These are phyloP conservation scores for Podaxis carcinomalis DNA, from an alignment of 768 basidiomycete genomes.

Conservation along the genomic window DNA sequence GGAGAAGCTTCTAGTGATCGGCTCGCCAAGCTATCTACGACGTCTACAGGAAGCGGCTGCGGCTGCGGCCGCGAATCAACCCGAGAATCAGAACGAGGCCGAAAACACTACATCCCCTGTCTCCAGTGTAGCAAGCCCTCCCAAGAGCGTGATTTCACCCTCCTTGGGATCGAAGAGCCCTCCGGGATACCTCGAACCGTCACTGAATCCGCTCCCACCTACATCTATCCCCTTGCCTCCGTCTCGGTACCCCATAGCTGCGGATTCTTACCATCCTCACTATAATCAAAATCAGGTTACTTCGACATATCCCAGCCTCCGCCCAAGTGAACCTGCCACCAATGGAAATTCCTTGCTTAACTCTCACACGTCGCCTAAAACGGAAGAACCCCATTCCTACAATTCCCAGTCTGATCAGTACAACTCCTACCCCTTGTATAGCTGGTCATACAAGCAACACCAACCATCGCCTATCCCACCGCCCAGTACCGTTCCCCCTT, in stretches of 20 bases:
- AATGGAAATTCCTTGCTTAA: conserved; percentile 27
- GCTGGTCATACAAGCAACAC: conserved; percentile 70
- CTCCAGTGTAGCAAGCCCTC: conserved; percentile 45
- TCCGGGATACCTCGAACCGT: conserved; percentile 49
- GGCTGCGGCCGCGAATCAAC: conserved; percentile 39
- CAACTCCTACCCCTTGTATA: conserved; percentile 62
- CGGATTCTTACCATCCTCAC: conserved; percentile 65
- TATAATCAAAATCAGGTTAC: conserved; percentile 33
- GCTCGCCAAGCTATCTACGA: conserved; percentile 58
- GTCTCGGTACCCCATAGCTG: conserved; percentile 66
- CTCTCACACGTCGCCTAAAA: conserved; percentile 33
- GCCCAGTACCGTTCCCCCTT: conserved; percentile 50
- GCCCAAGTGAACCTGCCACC: conserved; percentile 29
- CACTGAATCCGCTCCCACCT: conserved; percentile 32
- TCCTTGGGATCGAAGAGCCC: conserved; percentile 40
- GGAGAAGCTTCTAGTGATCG: conserved; percentile 7
- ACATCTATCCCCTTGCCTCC: conserved; percentile 47
- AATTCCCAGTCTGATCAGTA: conserved; percentile 45
- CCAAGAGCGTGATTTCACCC: conserved; percentile 42
- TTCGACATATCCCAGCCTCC: conserved; percentile 36
- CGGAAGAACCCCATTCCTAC: conserved; percentile 41
- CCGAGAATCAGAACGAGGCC: conserved; percentile 34
- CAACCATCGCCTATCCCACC: conserved; percentile 40
- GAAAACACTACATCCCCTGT: conserved; percentile 44
- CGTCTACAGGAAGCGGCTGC: conserved; percentile 76